phyloP scores from a whole-genome alignment of 176 grass and related monocot genomes.

The Typha latifolia region DNA sequence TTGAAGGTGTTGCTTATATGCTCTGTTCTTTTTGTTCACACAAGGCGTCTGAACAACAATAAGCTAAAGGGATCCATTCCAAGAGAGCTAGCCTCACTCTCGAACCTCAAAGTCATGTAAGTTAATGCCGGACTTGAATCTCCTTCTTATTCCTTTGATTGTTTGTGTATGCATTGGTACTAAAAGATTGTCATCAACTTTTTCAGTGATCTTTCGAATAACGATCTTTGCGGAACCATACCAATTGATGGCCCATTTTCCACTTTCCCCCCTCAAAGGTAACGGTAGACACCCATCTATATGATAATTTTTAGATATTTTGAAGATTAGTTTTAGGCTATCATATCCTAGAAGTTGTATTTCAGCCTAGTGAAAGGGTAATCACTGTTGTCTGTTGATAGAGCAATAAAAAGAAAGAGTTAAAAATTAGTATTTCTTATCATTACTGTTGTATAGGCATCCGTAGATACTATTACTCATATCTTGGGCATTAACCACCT shows the following conservation, averaged over 20 bases:
- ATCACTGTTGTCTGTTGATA: no score
- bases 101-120: slow-evolving; percentile 93
- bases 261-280: slow-evolving; percentile 74
- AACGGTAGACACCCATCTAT: slow-evolving; percentile 1
- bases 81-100: slow-evolving; percentile 65
- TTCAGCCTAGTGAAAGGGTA: no score
- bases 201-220: slow-evolving; percentile 78
- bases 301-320: neutral
- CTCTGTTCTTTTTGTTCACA: neutral
- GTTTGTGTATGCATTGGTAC: neutral
- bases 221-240: slow-evolving; percentile 93
- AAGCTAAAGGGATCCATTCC: slow-evolving; percentile 85
- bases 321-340: no score
- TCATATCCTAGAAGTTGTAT: no score
- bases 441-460: no score
- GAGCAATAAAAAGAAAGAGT: no score
- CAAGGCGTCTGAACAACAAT: slow-evolving; percentile 85
- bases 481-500: no score
- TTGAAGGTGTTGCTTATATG: neutral
- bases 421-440: no score
- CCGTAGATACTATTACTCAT: no score
- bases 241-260: slow-evolving; percentile 88
- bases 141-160: neutral
- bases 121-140: slow-evolving; percentile 18
- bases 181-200: neutral